Evolutionary conservation across 768 basidiomycete species (phyloP), one percentile per base, ranked within the genome.

Genomic region (Trametes cinnabarina): DNA sequence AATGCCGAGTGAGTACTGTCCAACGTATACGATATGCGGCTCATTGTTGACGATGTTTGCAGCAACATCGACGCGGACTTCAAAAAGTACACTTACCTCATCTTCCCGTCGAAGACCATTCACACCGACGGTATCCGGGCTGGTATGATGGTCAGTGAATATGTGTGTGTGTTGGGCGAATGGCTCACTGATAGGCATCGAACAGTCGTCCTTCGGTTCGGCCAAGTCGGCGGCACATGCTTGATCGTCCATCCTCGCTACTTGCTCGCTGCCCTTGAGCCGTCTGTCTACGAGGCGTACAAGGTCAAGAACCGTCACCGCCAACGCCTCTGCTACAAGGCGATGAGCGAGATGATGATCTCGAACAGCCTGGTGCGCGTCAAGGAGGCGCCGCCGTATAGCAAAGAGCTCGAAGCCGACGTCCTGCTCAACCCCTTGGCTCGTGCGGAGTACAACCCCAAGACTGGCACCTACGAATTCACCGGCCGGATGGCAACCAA

Each of bases 71-170:
- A 99, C 73, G 85, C 90, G 42, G 85, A 87, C 69, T 94, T 99
- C 77, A 87, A 90, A 67, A 82, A 93, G 55, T 93, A 92, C 70
- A 86, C 85, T 57, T 85, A 88, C 77, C 82, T 99, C 55, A 85
- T 99, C 84, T 99, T 97, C 89, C 97, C 96, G 7, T 99, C 97
- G 22, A 94, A 89, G 77, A 83, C 95, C 4, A 93, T 99, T 64
- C 84, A 94, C 69, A 98, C 96, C 4, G 95, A 98, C 65, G 91
- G 92, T 60, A 86, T 98, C 64, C 85, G 85, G 22, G 90, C 89
- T 41, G 92, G 91, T 68, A 79, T 90, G 54, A 91, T 94, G 92
- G 90, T 89, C 65, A 19, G 82, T 72, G 17, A 8, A 39, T 6
- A 25, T 26, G 39, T 22, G n/a, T 51, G 43, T n/a, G n/a, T n/a